These are phyloP conservation scores for Lumnitzera littorea DNA, from an alignment of 345 rosid species.

Conservation along the genomic window DNA sequence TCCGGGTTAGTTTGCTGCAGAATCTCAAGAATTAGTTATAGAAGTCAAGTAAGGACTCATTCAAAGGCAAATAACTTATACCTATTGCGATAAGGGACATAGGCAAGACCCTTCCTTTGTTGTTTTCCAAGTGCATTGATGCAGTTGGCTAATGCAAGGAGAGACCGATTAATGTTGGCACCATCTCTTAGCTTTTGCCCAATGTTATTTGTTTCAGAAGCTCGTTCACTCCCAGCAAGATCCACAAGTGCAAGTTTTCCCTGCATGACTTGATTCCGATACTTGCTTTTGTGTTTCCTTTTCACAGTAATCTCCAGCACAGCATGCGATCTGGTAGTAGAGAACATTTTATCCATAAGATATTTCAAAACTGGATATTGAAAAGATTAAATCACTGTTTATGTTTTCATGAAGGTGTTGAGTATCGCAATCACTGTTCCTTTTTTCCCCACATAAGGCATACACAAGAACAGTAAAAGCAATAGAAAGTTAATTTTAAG, in stretches of 20 bases:
- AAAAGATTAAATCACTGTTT: no score
- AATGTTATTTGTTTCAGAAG: slow-evolving; percentile 85
- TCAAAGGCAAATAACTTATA: slow-evolving; percentile 14
- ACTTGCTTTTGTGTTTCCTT: slow-evolving; percentile 70
- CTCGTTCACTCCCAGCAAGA: slow-evolving; percentile 98
- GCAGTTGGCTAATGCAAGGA: slow-evolving; percentile 94
- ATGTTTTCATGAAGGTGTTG: no score
- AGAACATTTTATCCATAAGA: slow-evolving; percentile 9
- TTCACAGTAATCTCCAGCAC: slow-evolving; percentile 82
- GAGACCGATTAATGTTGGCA: slow-evolving; percentile 87
- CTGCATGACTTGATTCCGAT: slow-evolving; percentile 60
- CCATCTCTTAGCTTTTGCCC: slow-evolving; percentile 97
- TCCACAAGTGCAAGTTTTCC: slow-evolving; percentile 98
- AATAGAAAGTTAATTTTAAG: no score
- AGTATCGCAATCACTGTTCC: no score
- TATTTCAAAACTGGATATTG: background rate
- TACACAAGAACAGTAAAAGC: no score
- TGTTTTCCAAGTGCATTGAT: slow-evolving; percentile 91
- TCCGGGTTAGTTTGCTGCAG: slow-evolving; percentile 75
- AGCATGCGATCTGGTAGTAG: slow-evolving; percentile 69
- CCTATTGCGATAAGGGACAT: slow-evolving; percentile 97
- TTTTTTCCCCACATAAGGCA: no score
- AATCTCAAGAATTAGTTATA: slow-evolving; percentile 7
- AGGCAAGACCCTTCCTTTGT: slow-evolving; percentile 95
- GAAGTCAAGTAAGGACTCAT: slow-evolving; percentile 2